Conservation (phyloP, 108 stramenopile species). For the Stephanodiscus triporus region DNA sequence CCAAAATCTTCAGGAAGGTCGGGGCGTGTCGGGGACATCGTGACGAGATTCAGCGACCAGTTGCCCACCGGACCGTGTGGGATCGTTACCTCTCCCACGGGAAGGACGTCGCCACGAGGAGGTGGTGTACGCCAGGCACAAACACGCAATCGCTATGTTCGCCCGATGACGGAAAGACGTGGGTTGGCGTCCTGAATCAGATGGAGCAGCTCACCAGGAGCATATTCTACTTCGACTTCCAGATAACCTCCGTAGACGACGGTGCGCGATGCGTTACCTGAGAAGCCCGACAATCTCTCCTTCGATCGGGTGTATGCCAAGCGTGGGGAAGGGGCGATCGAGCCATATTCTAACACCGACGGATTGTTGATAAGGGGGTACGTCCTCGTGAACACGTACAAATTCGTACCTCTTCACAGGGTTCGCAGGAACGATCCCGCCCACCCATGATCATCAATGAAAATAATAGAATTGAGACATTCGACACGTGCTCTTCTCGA, state of each 20-base stretch:
- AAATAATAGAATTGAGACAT: too few relatives aligned
- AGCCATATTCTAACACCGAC: not conserved
- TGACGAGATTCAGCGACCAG: not conserved
- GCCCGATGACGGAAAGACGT: constrained; percentile 13
- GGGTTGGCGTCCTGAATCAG: not conserved
- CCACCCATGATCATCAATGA: too few relatives aligned
- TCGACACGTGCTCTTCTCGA: not conserved
- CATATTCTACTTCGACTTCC: constrained; percentile 14
- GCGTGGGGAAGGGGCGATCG: not conserved
- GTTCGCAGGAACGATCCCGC: not conserved
- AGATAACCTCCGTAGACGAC: constrained; percentile 4
- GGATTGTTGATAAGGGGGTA: not conserved
- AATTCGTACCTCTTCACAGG: not conserved
- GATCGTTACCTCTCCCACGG: too few relatives aligned
- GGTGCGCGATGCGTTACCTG: constrained; percentile 1
- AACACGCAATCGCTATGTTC: constrained; percentile 1
- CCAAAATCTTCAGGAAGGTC: constrained; percentile 14
- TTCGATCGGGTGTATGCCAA: constrained; percentile 4
- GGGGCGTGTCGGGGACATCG: constrained; percentile 1
- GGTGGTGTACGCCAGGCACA: constrained; percentile 12
- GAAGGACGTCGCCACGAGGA: too few relatives aligned
- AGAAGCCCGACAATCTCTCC: not conserved
- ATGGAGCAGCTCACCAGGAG: not conserved
- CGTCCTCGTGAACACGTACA: not conserved
- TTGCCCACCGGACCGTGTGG: constrained; percentile 16